Base-by-base conservation (phyloP, 1,284 basidiomycete species). In the Rugosomyces carneus region DNA sequence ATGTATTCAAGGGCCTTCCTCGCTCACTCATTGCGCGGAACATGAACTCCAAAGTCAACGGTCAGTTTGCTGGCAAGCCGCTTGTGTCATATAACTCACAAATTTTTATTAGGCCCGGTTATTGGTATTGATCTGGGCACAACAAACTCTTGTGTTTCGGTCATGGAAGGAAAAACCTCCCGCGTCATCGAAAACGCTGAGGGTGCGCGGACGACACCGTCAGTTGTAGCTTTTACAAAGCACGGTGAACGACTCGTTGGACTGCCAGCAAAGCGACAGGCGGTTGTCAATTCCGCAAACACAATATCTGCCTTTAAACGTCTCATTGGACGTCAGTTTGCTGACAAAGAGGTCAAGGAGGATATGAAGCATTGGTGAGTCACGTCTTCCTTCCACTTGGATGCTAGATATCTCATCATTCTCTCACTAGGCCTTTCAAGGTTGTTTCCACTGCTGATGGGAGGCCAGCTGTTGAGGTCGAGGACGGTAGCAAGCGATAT, bases 211-310 rank as follows among this genome's bases (percentile, higher is more conserved):
- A 98, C 95, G 55, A 99, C 95, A 23, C 96, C 96, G 7, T 99
- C 95, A 42, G 92, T 97, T 48, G 93, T 99, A 55, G 96, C 95
- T 35, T 99, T 99, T 79, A 93, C 94, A 55, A 97, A 98, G 70
- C 81, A 93, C 59, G 88, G 88, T 50, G 91, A 94, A 66, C 89
- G 91, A 55, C 78, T 96, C 36, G 89, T 98, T 54, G 95, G 95
- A 70, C 80, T 96, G 43, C 95, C 96, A 27, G 96, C 95, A 32
- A 94, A 97, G 71, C 91, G 94, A 48, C 95, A 98, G 70, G 93
- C 93, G 5, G 92, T 97, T 43, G 93, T 98, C 65, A 99, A 98
- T 78, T 79, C 91, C n/a, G 68, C 83, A 50, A 93, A 94, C 74
- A 96, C 92, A 43, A 84, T 93, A 57, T 94, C 91, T 55, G 94